A percentile compares a stretch with the other conserved stretches of the same genome.
These are phyloP conservation scores for Xerocomus spinulosus DNA, from an alignment of 768 basidiomycete species.

Conservation along the genomic window DNA sequence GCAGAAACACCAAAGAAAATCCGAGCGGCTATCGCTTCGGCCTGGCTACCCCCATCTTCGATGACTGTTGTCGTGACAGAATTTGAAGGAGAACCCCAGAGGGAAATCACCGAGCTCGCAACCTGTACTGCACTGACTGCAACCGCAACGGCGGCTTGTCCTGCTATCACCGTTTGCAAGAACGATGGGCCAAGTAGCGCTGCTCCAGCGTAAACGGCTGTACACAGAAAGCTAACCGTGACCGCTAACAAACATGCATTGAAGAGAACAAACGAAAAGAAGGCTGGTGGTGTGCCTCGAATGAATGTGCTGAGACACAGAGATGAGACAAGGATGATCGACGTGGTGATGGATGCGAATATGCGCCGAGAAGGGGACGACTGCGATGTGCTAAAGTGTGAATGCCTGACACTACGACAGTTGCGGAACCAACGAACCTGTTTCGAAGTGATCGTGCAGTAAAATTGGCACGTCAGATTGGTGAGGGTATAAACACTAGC, in stretches of 20 bases:
- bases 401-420: constrained; percentile 1
- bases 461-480: constrained; percentile 67
- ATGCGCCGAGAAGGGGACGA: constrained; percentile 56
- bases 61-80: constrained; percentile 15
- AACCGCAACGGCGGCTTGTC: constrained; percentile 83
- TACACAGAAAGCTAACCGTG: constrained; percentile 71
- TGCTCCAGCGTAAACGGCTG: constrained; percentile 73
- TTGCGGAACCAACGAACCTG: constrained; percentile 40
- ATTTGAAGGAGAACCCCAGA: constrained; percentile 41
- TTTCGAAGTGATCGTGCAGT: constrained; percentile 67
- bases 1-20: constrained; percentile 72
- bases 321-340: constrained; percentile 51
- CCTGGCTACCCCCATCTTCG: constrained; percentile 35
- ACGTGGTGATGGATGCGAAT: constrained; percentile 45
- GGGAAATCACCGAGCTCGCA: constrained; percentile 53
- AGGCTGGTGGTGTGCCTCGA: constrained; percentile 45
- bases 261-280: constrained; percentile 63
- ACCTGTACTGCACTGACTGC: constrained; percentile 76
- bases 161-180: constrained; percentile 74
- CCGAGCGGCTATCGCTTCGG: constrained; percentile 67
- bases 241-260: constrained; percentile 56
- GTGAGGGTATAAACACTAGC: constrained; percentile 58
- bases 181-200: constrained; percentile 71
- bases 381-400: constrained; percentile 33
- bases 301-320: constrained; percentile 67